Percentiles rank a stretch among this genome's conserved stretches.
These are phyloP conservation scores for Pinus taeda DNA, from an alignment of 75 land plant species.

Conservation along the genomic window DNA sequence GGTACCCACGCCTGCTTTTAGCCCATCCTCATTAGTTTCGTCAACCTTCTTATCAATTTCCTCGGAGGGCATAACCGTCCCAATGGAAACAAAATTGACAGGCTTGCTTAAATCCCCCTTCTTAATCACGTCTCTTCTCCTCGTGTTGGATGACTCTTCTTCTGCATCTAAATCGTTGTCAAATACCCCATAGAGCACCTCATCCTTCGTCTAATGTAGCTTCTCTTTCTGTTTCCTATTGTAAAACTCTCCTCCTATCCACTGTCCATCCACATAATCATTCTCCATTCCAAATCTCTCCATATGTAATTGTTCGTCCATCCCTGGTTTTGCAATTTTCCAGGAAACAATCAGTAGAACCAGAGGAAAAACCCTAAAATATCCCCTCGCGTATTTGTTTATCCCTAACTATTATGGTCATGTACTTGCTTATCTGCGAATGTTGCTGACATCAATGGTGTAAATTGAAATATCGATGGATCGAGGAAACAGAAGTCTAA, in stretches of 20 bases:
- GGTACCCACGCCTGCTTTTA: too few relatives aligned
- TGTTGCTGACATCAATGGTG: too few relatives aligned
- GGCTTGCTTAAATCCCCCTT: slow-evolving; percentile 71
- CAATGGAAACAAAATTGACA: slow-evolving; percentile 76
- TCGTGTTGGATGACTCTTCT: slow-evolving; percentile 29
- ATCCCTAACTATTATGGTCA: too few relatives aligned
- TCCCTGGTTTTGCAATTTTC: background rate
- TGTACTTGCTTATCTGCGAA: too few relatives aligned
- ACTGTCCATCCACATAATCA: slow-evolving; percentile 76
- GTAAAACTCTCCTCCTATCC: slow-evolving; percentile 84
- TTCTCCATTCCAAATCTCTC: slow-evolving; percentile 85
- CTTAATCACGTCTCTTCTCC: slow-evolving; percentile 31
- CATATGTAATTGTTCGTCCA: slow-evolving; percentile 78
- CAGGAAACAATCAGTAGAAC: too few relatives aligned
- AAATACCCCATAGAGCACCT: slow-evolving; percentile 72
- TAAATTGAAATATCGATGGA: too few relatives aligned
- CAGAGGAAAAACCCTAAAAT: too few relatives aligned
- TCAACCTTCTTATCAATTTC: slow-evolving; percentile 47
- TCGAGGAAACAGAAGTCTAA: too few relatives aligned
- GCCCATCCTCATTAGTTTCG: slow-evolving; percentile 24
- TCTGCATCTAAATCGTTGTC: slow-evolving; percentile 43
- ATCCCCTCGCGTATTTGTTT: too few relatives aligned
- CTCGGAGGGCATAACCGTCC: slow-evolving; percentile 63
- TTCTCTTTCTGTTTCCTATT: slow-evolving; percentile 59
- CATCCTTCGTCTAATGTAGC: slow-evolving; percentile 74